phyloP scores from a whole-genome alignment of 1,139 yeast species.

The Trichomonascaceae sp. region DNA sequence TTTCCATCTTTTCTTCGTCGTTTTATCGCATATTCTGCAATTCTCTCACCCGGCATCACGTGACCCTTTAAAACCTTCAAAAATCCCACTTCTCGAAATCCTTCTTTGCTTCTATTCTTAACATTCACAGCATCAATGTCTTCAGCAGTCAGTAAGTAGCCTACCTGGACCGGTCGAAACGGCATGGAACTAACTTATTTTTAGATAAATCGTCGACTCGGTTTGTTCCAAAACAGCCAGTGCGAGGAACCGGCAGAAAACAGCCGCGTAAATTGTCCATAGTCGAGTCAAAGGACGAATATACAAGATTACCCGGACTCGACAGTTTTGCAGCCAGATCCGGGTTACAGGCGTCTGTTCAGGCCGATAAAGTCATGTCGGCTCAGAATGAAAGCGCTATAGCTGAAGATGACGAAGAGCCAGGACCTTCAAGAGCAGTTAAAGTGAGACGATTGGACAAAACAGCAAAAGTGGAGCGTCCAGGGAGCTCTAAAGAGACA shows the following conservation, averaged over 20 bases:
- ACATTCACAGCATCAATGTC: conserved; percentile 22
- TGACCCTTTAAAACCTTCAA: neutral
- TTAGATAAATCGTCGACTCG: conserved; percentile 25
- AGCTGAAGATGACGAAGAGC: conserved; percentile 3
- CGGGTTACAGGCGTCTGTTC: neutral
- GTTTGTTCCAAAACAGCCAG: conserved; percentile 30
- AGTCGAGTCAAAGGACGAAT: conserved; percentile 10
- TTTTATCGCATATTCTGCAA: too few relatives aligned
- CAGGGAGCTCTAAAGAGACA: conserved; percentile 2
- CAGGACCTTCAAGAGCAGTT: neutral
- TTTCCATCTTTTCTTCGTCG: too few relatives aligned
- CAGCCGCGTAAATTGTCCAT: conserved; percentile 10
- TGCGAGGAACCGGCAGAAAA: conserved; percentile 19
- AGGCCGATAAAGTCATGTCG: conserved; percentile 2
- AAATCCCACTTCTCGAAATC: too few relatives aligned
- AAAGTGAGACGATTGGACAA: neutral
- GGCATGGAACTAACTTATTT: neutral
- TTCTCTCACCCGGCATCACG: neutral
- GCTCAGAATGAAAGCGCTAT: conserved; percentile 5
- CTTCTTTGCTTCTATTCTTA: neutral
- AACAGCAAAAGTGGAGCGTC: neutral
- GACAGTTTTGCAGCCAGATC: neutral
- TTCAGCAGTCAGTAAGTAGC: conserved; percentile 32
- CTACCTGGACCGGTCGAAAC: neutral
- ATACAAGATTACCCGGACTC: conserved; percentile 12